Conservation (phyloP, 2,329 filamentous ascomycete genomes). For the Uncinocarpus reesii region DNA sequence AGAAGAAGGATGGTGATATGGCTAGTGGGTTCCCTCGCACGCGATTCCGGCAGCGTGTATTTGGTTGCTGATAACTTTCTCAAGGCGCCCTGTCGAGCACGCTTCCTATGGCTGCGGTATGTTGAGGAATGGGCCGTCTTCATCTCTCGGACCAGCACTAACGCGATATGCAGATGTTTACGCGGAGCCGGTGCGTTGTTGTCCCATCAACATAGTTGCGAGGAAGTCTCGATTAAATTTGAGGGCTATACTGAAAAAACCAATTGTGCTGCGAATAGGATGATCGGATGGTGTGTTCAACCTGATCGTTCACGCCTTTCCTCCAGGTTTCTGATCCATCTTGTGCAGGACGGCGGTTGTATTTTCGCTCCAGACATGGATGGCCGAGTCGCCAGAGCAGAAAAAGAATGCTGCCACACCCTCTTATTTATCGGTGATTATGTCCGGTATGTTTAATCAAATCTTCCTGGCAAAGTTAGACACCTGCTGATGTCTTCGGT, state of each 20-base stretch:
- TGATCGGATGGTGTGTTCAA: slow-evolving; percentile 51
- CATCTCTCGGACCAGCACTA: slow-evolving; percentile 5
- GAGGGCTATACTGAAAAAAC: background rate
- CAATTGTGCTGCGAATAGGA: slow-evolving; percentile 32
- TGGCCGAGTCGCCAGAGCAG: slow-evolving; percentile 40
- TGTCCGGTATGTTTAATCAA: slow-evolving; percentile 55
- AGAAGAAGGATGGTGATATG: slow-evolving; percentile 57
- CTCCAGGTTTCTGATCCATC: background rate
- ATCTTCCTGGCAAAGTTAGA: background rate
- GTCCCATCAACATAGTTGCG: background rate
- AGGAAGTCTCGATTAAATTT: background rate
- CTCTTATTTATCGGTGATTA: slow-evolving; percentile 62
- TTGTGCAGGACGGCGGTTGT: slow-evolving; percentile 37
- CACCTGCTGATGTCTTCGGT: background rate
- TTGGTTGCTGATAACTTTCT: background rate
- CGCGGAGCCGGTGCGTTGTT: slow-evolving; percentile 62
- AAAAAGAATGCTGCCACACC: slow-evolving; percentile 57
- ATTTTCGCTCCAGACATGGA: slow-evolving; percentile 40
- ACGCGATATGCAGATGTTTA: slow-evolving; percentile 58
- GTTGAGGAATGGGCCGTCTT: slow-evolving; percentile 22
- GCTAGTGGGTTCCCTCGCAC: slow-evolving; percentile 46
- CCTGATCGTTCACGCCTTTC: background rate
- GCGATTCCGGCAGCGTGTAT: background rate
- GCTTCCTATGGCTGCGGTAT: slow-evolving; percentile 80
- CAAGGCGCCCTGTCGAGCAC: slow-evolving; percentile 59